Conservation (phyloP, 2,329 filamentous ascomycete genomes). For the Sporothrix inflata region DNA sequence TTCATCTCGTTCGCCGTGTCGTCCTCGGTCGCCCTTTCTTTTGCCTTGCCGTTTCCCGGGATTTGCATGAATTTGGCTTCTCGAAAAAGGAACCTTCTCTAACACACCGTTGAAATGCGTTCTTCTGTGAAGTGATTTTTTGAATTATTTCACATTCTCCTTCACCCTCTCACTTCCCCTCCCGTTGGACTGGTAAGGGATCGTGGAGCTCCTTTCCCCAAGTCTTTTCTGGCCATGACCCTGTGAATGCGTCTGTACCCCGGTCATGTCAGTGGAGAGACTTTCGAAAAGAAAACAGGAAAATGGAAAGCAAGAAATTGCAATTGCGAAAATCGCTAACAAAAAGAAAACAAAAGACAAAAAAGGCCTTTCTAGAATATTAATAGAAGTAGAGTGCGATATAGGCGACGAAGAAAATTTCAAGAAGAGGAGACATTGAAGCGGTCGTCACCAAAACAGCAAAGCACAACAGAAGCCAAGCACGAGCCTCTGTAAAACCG, state of each 20-base stretch:
- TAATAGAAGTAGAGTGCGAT: neutral
- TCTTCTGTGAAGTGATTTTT: neutral
- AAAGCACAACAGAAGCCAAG: neutral
- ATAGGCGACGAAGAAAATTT: neutral
- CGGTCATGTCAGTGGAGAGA: neutral
- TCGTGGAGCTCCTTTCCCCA: neutral
- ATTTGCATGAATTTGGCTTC: slow-evolving; percentile 17
- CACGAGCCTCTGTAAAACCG: neutral
- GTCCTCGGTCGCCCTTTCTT: too few species aligned
- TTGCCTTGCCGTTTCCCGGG: neutral
- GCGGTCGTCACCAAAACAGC: neutral
- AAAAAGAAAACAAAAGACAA: neutral
- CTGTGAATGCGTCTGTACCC: neutral
- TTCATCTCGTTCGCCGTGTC: neutral
- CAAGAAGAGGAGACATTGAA: neutral
- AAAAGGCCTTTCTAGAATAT: neutral
- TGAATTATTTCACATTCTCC: neutral
- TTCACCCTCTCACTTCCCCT: neutral
- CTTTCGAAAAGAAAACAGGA: neutral
- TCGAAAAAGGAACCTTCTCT: neutral
- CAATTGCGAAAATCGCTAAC: neutral
- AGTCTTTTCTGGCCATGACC: neutral
- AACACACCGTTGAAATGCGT: neutral
- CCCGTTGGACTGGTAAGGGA: neutral
- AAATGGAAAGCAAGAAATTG: neutral